Base-by-base conservation (phyloP, 2,329 filamentous ascomycete genomes). In the Sarocladium oryzae region DNA sequence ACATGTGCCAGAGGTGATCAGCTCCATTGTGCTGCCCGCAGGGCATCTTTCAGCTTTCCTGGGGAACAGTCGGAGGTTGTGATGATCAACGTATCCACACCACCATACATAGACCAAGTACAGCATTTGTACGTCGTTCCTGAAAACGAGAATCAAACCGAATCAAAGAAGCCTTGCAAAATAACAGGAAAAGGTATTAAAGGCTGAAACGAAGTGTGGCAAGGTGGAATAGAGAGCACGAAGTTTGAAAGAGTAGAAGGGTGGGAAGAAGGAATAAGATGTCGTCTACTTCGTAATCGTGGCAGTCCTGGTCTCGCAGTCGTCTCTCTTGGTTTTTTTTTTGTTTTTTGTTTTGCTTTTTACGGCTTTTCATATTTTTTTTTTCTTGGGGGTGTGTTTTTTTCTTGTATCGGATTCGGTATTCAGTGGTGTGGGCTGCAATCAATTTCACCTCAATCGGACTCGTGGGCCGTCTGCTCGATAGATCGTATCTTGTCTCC, bases 31-130 rank as follows among this genome's bases (percentile, higher is more conserved):
- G 10, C 36, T 45, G 16, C 20, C 43, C 4, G 8, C n/a, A 23
- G 43, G 28, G 43, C 43, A 32, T 48, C 24, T 48, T 48, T 21
- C 43, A 48, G 43, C 43, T 20, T n/a, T 48, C 43, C 43, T 33
- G 24, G 24, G 16, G 40, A 30, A 11, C 40, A 33, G 24, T n/a
- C 9, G 21, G 15, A 21, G 18, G 28, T 48, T 33, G 20, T 33
- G 6, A 18, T 48, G 40, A 43, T 33, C 43, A 48, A 48, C 43
- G 43, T 48, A 48, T 48, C 43, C 43, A 48, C 43, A 48, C 43
- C 43, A 48, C 43, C 24, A 48, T 48, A 32, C 11, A 48, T 24
- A 48, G 26, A 45, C 40, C 40, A 24, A 18, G 24, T 20, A 48
- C 26, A 33, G 11, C 15, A 18, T 13, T 7, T 48, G 43, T 33